Evolutionary conservation across 164 flowering plant species (phyloP).

Genomic region (Protea cynaroides): DNA sequence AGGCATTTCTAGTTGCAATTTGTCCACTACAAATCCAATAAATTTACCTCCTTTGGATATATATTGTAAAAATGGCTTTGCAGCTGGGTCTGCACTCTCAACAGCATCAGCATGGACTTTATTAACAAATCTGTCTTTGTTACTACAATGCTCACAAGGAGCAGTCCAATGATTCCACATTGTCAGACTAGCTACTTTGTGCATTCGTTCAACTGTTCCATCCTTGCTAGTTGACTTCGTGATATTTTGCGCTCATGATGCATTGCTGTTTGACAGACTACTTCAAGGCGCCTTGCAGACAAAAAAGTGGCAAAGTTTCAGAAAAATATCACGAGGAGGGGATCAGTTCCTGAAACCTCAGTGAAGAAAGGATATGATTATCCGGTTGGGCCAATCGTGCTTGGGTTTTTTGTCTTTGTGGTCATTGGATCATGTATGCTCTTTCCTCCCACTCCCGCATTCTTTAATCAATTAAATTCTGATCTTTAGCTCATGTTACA

Average conservation of each 20-base stretch:
- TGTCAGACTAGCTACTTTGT: background rate
- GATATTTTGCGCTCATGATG: background rate
- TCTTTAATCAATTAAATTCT: background rate
- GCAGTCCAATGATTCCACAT: background rate
- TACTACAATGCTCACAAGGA: too few species aligned
- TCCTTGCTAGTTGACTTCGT: background rate
- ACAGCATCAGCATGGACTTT: too few species aligned
- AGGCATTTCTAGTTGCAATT: too few species aligned
- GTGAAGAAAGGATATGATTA: conserved; percentile 32
- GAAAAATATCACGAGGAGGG: conserved; percentile 37
- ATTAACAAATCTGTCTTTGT: too few species aligned
- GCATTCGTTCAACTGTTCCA: background rate
- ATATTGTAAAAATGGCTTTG: too few species aligned
- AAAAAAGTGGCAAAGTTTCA: conserved; percentile 34
- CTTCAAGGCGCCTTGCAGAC: conserved; percentile 36
- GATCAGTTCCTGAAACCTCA: conserved; percentile 34
- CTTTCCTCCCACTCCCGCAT: background rate
- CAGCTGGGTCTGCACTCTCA: too few species aligned
- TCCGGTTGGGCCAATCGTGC: conserved; percentile 38
- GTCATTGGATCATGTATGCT: conserved; percentile 42
- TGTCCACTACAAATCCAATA: too few species aligned
- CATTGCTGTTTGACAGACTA: conserved; percentile 12
- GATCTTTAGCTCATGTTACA: background rate
- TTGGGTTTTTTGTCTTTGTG: conserved; percentile 39
- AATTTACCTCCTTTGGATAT: too few species aligned